These are phyloP conservation scores for Ogataea ganodermae DNA, from an alignment of 805 yeast species.

Conservation along the genomic window DNA sequence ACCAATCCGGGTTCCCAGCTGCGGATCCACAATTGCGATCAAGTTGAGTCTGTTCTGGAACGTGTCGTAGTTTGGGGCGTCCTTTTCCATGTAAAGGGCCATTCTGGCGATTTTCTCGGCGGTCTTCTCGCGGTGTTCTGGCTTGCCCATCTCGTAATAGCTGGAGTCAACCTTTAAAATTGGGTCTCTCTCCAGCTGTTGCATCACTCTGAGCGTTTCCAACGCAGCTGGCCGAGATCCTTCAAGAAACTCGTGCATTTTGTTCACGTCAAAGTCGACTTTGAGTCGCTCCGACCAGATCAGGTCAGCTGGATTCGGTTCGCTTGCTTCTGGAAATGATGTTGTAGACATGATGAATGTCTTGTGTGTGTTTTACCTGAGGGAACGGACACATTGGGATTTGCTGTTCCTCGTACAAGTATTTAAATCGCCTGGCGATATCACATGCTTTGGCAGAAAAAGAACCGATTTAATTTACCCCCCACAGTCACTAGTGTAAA, in stretches of 20 bases:
- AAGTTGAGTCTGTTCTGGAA: slow-evolving; percentile 62
- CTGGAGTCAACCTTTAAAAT: slow-evolving; percentile 53
- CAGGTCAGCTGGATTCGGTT: slow-evolving; percentile 38
- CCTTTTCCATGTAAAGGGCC: slow-evolving; percentile 56
- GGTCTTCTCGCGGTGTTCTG: slow-evolving; percentile 58
- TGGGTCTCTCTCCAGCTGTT: slow-evolving; percentile 69
- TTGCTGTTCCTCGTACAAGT: not conserved
- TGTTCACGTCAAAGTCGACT: slow-evolving; percentile 44
- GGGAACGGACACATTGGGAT: not conserved
- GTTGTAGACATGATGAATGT: slow-evolving; percentile 36
- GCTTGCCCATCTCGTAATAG: slow-evolving; percentile 60
- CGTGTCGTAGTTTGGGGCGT: slow-evolving; percentile 40
- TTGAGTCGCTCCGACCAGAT: slow-evolving; percentile 48
- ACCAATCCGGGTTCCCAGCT: slow-evolving; percentile 78
- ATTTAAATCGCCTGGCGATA: not conserved
- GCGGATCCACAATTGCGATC: slow-evolving; percentile 73
- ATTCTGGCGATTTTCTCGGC: slow-evolving; percentile 63
- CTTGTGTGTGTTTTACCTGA: not conserved
- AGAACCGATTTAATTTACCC: not conserved
- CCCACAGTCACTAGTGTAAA: slow-evolving; percentile 8
- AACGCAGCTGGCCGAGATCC: slow-evolving; percentile 47
- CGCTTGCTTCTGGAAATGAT: slow-evolving; percentile 25
- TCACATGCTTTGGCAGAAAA: slow-evolving; percentile 11
- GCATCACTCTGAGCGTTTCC: slow-evolving; percentile 50
- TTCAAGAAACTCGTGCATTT: slow-evolving; percentile 59